These are phyloP conservation scores for Colletotrichum australisinense DNA, from an alignment of 2,329 filamentous ascomycete species.

Conservation along the genomic window DNA sequence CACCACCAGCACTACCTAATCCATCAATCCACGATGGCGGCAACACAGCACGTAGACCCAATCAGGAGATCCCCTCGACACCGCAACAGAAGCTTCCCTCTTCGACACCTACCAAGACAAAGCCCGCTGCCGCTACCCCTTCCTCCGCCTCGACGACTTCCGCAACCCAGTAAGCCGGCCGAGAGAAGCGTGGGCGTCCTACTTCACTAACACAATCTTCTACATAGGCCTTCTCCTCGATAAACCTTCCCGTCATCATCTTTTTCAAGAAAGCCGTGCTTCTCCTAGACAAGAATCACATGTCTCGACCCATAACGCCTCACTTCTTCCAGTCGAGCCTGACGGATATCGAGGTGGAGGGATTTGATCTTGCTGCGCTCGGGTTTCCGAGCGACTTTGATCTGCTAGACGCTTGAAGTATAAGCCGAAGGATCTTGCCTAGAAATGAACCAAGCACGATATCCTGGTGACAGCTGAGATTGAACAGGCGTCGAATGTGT, in stretches of 20 bases:
- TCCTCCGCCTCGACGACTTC: constrained; percentile 38
- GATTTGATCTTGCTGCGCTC: not conserved
- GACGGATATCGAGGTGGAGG: not conserved
- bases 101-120: constrained; percentile 42
- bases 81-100: not conserved
- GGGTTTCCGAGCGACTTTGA: not conserved
- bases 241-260: constrained; percentile 8
- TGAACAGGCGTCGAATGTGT: too few relatives aligned
- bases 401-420: not conserved
- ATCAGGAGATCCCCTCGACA: not conserved
- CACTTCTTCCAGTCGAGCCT: not conserved
- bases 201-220: constrained; percentile 44
- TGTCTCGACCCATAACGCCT: not conserved
- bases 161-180: constrained; percentile 1
- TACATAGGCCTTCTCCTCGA: constrained; percentile 38
- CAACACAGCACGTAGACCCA: not conserved
- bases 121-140: constrained; percentile 42
- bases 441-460: not conserved
- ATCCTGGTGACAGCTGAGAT: too few relatives aligned
- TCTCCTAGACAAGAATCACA: not conserved
- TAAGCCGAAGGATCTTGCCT: not conserved
- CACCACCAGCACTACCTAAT: not conserved
- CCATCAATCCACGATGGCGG: not conserved
- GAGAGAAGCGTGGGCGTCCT: constrained; percentile 39
- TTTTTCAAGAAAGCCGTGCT: not conserved